Evolutionary conservation across 2,329 filamentous ascomycete species (phyloP).

Genomic region (Dryadomyces quercivorus): DNA sequence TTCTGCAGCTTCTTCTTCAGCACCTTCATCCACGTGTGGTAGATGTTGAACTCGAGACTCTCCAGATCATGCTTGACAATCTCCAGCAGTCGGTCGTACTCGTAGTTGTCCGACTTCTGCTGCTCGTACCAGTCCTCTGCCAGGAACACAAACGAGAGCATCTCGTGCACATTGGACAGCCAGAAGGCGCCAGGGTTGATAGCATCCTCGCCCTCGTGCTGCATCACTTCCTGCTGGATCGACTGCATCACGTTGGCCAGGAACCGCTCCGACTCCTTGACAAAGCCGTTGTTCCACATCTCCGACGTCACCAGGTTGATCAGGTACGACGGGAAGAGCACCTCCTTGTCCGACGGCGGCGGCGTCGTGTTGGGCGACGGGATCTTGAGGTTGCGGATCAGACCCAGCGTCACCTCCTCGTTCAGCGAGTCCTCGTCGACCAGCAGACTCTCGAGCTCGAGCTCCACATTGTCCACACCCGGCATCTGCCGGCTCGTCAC

Average conservation of each 20-base stretch:
- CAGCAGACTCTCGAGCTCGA: conserved; percentile 85
- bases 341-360: conserved; percentile 93
- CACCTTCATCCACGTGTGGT: conserved; percentile 99
- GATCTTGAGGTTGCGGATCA: conserved; percentile 95
- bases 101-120: conserved; percentile 98
- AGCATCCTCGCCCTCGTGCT: conserved; percentile 92
- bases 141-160: conserved; percentile 98
- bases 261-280: conserved; percentile 98
- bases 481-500: conserved; percentile 58
- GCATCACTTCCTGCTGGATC: conserved; percentile 98
- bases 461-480: conserved; percentile 79
- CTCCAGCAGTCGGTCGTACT: conserved; percentile 93
- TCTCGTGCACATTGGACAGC: conserved; percentile 98
- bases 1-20: conserved; percentile 98
- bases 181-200: conserved; percentile 97
- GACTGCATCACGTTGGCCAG: conserved; percentile 99
- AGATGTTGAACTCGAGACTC: conserved; percentile 98
- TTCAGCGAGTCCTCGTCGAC: conserved; percentile 94
- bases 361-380: conserved; percentile 77
- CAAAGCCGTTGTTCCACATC: conserved; percentile 99
- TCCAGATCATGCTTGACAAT: conserved; percentile 99
- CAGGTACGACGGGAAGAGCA: conserved; percentile 94
- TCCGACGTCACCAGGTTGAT: conserved; percentile 98
- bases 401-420: conserved; percentile 89
- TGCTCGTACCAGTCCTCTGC: conserved; percentile 99